Conservation (phyloP, 2,329 filamentous ascomycete species). For the Fusarium sp. region DNA sequence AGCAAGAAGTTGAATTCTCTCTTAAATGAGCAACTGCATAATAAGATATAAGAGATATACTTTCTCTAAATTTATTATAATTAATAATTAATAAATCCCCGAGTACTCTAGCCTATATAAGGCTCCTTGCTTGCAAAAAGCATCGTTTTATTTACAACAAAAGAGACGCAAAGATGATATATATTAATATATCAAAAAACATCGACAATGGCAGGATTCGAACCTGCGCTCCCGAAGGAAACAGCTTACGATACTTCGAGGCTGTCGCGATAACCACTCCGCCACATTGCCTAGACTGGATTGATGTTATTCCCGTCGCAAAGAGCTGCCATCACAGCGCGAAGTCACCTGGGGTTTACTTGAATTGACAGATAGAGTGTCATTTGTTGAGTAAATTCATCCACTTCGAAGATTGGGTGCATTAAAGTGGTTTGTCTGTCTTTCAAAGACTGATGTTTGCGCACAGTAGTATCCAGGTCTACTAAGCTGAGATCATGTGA, state of each 20-base stretch:
- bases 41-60: not conserved
- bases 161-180: not conserved
- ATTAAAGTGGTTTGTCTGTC: not conserved
- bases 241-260: not conserved
- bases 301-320: not conserved
- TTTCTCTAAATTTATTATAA: not conserved
- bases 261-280: conserved; percentile 12
- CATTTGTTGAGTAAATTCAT: not conserved
- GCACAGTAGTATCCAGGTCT: not conserved
- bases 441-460: not conserved
- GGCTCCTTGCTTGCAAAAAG: not conserved
- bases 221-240: conserved; percentile 20
- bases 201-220: conserved; percentile 18
- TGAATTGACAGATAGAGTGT: no score
- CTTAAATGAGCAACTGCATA: not conserved
- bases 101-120: not conserved
- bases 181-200: not conserved
- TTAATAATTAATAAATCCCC: no score
- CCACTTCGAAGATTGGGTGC: not conserved
- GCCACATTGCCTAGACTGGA: conserved; percentile 1
- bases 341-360: not conserved
- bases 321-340: not conserved
- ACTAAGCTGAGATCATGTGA: not conserved
- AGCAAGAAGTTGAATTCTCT: not conserved
- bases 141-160: not conserved